Evolutionary conservation across 2,329 filamentous ascomycete genomes (phyloP), one percentile per base, ranked within the genome.

Genomic region (Pseudogymnoascus verrucosus): DNA sequence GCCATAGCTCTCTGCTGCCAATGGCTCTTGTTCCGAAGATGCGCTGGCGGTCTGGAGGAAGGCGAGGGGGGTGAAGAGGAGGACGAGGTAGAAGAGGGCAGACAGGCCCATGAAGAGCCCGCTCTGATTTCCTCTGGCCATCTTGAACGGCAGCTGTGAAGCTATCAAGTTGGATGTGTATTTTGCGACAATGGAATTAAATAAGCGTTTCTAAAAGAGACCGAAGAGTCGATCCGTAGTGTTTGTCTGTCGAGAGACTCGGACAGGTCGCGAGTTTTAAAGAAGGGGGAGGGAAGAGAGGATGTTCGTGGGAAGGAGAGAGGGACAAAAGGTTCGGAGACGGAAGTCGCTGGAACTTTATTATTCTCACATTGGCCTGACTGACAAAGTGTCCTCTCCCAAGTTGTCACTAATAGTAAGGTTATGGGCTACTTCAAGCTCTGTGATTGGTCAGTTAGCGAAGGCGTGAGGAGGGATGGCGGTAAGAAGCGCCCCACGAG

Each of bases 1-100:
- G 76, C 91, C 91, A 78, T 91, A 90, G 74, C 85, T 88, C 65
- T 93, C 88, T 70, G 82, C 81, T 71, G 82, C 81, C 69, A 83
- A 66, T 63, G 81, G 77, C 66, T 84, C 82, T 72, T 92, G 87
- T 68, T 91, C 85, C 64, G 89, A 86, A 72, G 84, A 79, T 66
- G 88, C 93, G 69, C 88, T 84, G 70, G 83, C 88, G 68, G 83
- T 83, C 78, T 89, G 87, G 70, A 96, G 85, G 75, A 98, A 89
- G 69, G 92, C 89, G 74, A 96, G 83, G 70, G 93, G 92, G 68
- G 89, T 86, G 73, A 99, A 90, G 69, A 98, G 86, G 68, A 96
- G 86, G 75, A 91, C 86, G 73, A 97, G 89, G 82, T 96, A 97
- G 80, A 93, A 88, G 78, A 96, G 82, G 76, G 95, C 80, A 85